phyloP scores from a whole-genome alignment of 805 yeast species.

The Wickerhamomyces tratensis region DNA sequence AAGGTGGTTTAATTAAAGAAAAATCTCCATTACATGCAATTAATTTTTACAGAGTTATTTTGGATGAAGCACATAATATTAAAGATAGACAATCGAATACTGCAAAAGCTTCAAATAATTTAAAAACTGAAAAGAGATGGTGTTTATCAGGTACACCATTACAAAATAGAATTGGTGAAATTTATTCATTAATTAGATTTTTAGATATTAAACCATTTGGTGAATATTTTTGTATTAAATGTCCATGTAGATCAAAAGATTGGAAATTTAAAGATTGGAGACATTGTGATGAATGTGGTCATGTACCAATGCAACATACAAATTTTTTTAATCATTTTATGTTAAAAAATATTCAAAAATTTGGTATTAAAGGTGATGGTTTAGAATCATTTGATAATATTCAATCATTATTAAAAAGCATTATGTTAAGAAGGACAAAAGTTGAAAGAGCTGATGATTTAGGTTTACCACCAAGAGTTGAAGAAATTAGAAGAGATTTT shows the following conservation, averaged over 20 bases:
- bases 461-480: conserved; percentile 94
- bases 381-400: conserved; percentile 66
- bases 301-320: conserved; percentile 90
- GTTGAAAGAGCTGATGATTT: conserved; percentile 95
- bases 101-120: conserved; percentile 77
- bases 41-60: conserved; percentile 72
- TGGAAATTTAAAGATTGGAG: conserved; percentile 84
- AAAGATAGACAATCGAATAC: conserved; percentile 92
- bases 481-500: conserved; percentile 74
- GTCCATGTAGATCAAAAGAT: conserved; percentile 71
- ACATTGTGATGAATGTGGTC: conserved; percentile 81
- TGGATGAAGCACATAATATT: conserved; percentile 97
- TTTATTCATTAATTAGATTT: conserved; percentile 85
- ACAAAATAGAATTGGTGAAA: conserved; percentile 93
- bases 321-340: conserved; percentile 94
- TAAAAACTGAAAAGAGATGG: conserved; percentile 71
- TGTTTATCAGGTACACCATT: conserved; percentile 95
- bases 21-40: conserved; percentile 64
- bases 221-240: conserved; percentile 85
- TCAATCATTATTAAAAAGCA: conserved; percentile 61
- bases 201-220: conserved; percentile 80
- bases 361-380: conserved; percentile 78
- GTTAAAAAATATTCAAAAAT: conserved; percentile 86
- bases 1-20: conserved; percentile 62
- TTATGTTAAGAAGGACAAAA: conserved; percentile 92